Evolutionary conservation across 2,329 filamentous ascomycete species (phyloP), one percentile per base, ranked within the genome.

Genomic region (Neofusicoccum cordaticola): DNA sequence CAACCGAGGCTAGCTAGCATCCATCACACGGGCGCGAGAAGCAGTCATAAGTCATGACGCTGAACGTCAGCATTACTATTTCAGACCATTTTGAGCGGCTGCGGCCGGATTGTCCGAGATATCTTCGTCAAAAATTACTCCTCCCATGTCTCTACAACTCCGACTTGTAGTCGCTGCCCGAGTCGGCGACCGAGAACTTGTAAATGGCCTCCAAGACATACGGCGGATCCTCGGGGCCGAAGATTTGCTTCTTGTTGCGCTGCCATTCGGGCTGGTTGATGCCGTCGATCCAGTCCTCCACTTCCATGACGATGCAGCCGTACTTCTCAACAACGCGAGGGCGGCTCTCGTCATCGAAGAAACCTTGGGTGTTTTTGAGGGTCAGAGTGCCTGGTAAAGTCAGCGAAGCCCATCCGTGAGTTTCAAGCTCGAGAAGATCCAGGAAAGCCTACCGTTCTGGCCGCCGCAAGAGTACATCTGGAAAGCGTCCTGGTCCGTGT

Each of bases 201-300:
- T 82, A 82, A 35, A 71, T 70, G 11, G 80, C 80, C 71, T 82
- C 75, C 17, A 82, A 70, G 15, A 77, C 75, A 67, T 81, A 82
- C 11, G 79, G 75, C 4, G 71, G 72, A 67, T 78, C 76, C 2
- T 72, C 76, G 2, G 81, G 80, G 2, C 80, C 78, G 66, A 80
- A 84, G 66, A 84, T 81, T 67, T 84, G 77, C 72, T 76, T 80
- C 69, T 81, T 78, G 52, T 82, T 78, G 63, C 93, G 86, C 66
- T 87, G 87, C 94, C 94, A 97, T 77, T 92, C 86, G 0, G 93
- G 93, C 71, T 96, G 86, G 79, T 97, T 97, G 79, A 98, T 95
- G 31, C 85, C 93, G 74, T 96, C 93, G 73, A 97, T 96, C 86
- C 88, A 97, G 76, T 95, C 93, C 82, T 97, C 87, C 12, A 95